Evolutionary conservation across 2,329 filamentous ascomycete species (phyloP).

Genomic region (Fusarium denticulatum): DNA sequence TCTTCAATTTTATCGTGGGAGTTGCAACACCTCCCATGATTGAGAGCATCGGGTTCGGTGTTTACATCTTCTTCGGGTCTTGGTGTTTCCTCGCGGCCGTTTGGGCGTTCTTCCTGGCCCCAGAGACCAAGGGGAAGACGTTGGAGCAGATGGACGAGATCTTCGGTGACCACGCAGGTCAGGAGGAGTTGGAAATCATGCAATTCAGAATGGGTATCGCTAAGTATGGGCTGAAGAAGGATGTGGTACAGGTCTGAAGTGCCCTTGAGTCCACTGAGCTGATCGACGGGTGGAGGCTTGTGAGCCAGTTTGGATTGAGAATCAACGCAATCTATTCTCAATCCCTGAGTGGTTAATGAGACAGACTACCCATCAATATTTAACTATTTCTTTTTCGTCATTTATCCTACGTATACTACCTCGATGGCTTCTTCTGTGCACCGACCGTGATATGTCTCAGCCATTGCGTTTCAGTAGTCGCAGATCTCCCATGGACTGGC

Average conservation of each 20-base stretch:
- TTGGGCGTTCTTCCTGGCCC: conserved; percentile 45
- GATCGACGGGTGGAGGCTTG: fast-evolving
- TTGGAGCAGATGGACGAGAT: conserved; percentile 36
- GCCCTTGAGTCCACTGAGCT: fast-evolving
- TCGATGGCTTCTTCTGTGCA: neutral
- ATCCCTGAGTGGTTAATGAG: fast-evolving
- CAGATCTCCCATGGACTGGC: neutral
- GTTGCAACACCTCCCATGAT: conserved; percentile 65
- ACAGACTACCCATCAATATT: neutral
- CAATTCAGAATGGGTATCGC: neutral
- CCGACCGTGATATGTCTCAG: too few relatives aligned
- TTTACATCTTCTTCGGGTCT: conserved; percentile 64
- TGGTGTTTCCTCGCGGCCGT: conserved; percentile 59
- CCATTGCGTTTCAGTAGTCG: neutral
- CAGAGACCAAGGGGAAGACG: conserved; percentile 31
- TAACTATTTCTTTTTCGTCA: neutral
- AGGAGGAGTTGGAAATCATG: conserved; percentile 10
- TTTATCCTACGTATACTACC: too few relatives aligned
- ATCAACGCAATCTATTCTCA: too few relatives aligned
- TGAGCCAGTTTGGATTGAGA: fast-evolving
- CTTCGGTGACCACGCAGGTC: conserved; percentile 16
- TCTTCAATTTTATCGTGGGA: conserved; percentile 53
- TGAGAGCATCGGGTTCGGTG: conserved; percentile 57
- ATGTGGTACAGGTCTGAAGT: neutral
- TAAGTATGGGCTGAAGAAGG: neutral